phyloP scores from a whole-genome alignment of 441 rosid species.

The Populus hybrid region DNA sequence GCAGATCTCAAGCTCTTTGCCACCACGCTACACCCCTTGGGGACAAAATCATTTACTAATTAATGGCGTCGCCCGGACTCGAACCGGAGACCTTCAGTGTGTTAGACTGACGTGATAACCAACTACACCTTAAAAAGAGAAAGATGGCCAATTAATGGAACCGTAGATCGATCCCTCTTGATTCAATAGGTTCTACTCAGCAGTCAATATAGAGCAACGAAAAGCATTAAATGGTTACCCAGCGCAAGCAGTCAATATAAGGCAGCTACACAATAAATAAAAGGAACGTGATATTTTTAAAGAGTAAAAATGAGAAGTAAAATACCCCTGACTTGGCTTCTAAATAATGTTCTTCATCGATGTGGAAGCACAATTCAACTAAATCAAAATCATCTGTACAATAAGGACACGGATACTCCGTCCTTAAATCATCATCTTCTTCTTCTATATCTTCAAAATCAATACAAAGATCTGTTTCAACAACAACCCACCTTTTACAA shows the following conservation, averaged over 20 bases:
- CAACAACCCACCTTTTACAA: neutral
- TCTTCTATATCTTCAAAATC: conserved; percentile 57
- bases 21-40: no score
- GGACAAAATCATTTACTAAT: no score
- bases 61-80: conserved; percentile 58
- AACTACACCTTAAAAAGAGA: conserved; percentile 62
- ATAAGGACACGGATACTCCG: conserved; percentile 69
- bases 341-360: conserved; percentile 67
- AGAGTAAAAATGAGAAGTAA: neutral
- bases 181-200: neutral
- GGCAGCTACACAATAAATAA: neutral
- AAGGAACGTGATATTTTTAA: neutral
- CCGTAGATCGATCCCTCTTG: neutral
- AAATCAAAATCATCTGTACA: conserved; percentile 74
- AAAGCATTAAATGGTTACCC: neutral
- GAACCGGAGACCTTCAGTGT: conserved; percentile 98
- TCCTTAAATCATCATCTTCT: conserved; percentile 51
- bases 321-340: conserved; percentile 67
- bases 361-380: conserved; percentile 69
- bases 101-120: conserved; percentile 99
- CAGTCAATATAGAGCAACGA: neutral
- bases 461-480: conserved; percentile 48
- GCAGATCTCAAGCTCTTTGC: no score
- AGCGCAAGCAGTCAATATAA: neutral
- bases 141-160: neutral